Evolutionary conservation across 2,329 filamentous ascomycete species (phyloP), one percentile per base, ranked within the genome.

Genomic region (Podosphaera fusca): DNA sequence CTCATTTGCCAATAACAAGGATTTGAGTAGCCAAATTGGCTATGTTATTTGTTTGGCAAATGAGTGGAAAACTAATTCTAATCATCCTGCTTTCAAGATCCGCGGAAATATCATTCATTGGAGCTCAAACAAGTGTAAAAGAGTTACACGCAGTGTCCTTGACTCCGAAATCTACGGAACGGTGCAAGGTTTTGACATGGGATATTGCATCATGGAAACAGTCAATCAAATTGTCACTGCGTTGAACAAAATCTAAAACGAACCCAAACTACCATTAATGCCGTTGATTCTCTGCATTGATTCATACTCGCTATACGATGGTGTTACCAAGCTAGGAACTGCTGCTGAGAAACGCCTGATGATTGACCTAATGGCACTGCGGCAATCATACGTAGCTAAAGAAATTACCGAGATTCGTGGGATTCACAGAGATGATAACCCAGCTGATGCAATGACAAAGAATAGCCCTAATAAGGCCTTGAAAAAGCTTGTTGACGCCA

Each of bases 61-160:
- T 34, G 10, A 30, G 21, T 9, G 9, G 9, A 35, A 21, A 31
- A 31, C 14, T 42, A 42, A 42, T 42, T n/a, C n/a, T 42, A n/a
- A 42, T n/a, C 38, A 42, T 29, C 21, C 21, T 21, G 21, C 21
- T 21, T 21, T 21, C 21, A 29, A 49, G 29, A 14, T 49, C 46
- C 46, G 46, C 12, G 53, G 31, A 10, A 2, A 38, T 55, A 55
- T 55, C 10, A 35, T 55, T 35, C 35, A 55, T 29, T 55, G 53
- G 53, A 38, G 31, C 36, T 55, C 35, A 5, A 38, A 12, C 5
- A 55, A 55, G 31, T 55, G 53, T 29, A 60, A 57, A 35, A 35
- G 57, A 31, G 57, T 62, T 34, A 61, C 55, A 2, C 21, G 51
- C 10, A 61, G 57, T 42, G 53, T 62, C 9, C 58, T 21, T 21